Conservation (phyloP, 1,284 basidiomycete genomes). For the Rhodotorula mucilaginosa region DNA sequence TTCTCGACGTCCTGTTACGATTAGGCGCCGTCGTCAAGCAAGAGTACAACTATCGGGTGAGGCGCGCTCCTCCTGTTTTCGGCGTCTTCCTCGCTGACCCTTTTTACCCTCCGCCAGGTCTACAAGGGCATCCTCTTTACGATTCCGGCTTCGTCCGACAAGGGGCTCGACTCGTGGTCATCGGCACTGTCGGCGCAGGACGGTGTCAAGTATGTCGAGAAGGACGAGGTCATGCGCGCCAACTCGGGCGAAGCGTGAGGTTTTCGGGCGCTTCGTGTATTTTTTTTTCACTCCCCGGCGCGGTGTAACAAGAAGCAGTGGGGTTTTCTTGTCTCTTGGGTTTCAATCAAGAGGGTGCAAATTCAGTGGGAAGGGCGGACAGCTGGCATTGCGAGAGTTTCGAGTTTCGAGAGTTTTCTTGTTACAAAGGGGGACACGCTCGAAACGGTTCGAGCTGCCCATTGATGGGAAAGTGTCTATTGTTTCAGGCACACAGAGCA, state of each 20-base stretch:
- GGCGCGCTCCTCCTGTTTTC: slow-evolving; percentile 1
- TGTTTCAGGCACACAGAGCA: too few species aligned
- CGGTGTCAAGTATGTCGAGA: slow-evolving; percentile 37
- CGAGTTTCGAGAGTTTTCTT: too few species aligned
- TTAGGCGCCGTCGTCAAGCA: slow-evolving; percentile 31
- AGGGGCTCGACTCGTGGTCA: slow-evolving; percentile 25
- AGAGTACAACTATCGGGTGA: slow-evolving; percentile 33
- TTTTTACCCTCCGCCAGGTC: slow-evolving; percentile 5
- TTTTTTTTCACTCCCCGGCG: background rate
- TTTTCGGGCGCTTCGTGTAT: background rate
- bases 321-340: background rate
- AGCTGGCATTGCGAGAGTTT: too few species aligned
- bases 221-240: slow-evolving; percentile 19
- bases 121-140: slow-evolving; percentile 38
- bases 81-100: background rate
- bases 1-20: slow-evolving; percentile 26
- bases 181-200: background rate
- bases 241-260: background rate
- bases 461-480: too few species aligned
- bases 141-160: slow-evolving; percentile 9
- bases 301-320: background rate
- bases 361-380: too few species aligned
- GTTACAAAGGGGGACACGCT: too few species aligned
- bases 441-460: too few species aligned
- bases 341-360: too few species aligned